Percentiles rank a stretch among this genome's conserved stretches.
phyloP scores from a whole-genome alignment of 345 rosid species.

The Litchi chinensis region DNA sequence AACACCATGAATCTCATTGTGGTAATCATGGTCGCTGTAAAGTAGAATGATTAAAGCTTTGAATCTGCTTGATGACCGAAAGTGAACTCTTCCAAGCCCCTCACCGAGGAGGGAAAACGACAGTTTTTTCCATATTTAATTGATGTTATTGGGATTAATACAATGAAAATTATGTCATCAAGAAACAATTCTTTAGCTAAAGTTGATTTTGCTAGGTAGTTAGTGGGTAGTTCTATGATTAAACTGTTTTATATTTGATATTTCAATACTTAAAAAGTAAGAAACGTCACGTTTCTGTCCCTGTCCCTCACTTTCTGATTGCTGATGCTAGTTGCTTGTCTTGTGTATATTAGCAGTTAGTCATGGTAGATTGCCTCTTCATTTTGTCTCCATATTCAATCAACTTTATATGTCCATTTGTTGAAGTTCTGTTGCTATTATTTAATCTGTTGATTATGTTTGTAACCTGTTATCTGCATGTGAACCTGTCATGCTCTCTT shows the following conservation, averaged over 20 bases:
- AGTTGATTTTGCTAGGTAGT: background rate
- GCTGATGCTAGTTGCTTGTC: background rate
- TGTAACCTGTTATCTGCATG: background rate
- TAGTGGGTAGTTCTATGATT: background rate
- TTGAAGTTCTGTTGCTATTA: background rate
- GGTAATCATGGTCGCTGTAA: background rate
- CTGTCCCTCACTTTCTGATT: background rate
- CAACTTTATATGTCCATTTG: background rate
- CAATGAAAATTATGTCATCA: background rate
- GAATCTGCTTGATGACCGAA: background rate
- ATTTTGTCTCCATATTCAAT: background rate
- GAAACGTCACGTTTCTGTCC: background rate
- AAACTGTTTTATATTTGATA: constrained; percentile 1
- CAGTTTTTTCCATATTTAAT: background rate
- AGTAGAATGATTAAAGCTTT: background rate
- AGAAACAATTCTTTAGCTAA: background rate
- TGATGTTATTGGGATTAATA: background rate
- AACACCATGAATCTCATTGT: background rate
- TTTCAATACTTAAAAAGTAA: background rate
- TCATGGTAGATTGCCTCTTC: background rate
- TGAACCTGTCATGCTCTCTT: background rate
- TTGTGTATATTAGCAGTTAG: too few species aligned
- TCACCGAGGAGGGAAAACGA: background rate
- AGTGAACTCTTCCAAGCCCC: background rate
- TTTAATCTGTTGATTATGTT: background rate